Evolutionary conservation across 352 stramenopile species (phyloP).

Genomic region (Globisporangium camurandrum): DNA sequence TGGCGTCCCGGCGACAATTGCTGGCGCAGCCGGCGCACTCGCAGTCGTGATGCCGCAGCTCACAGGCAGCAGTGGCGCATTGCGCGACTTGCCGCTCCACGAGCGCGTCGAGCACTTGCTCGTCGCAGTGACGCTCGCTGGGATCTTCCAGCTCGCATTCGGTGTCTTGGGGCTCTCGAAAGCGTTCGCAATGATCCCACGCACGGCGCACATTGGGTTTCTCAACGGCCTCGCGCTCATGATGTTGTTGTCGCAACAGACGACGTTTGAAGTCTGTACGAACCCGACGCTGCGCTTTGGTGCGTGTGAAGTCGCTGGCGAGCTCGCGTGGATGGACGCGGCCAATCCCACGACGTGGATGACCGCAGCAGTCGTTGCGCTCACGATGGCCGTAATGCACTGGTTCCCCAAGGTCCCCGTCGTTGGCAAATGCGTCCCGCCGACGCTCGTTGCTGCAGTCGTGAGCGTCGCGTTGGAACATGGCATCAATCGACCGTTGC

Average conservation of each 20-base stretch:
- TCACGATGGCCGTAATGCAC: conserved; percentile 87
- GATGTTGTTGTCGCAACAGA: conserved; percentile 92
- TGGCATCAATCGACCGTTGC: conserved; percentile 69
- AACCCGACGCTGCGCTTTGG: conserved; percentile 51
- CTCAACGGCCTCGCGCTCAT: conserved; percentile 93
- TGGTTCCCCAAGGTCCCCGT: conserved; percentile 59
- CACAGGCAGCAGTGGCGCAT: conserved; percentile 35
- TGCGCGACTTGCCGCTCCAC: conserved; percentile 52
- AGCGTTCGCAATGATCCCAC: conserved; percentile 90
- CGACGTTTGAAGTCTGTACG: conserved; percentile 82
- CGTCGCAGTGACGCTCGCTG: conserved; percentile 81
- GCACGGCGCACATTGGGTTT: conserved; percentile 94
- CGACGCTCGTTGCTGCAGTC: conserved; percentile 70
- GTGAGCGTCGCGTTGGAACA: conserved; percentile 83
- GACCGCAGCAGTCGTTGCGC: conserved; percentile 53
- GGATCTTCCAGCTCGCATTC: conserved; percentile 80
- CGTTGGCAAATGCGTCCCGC: conserved; percentile 61
- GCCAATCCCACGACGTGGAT: conserved; percentile 48
- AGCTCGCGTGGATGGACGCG: conserved; percentile 71
- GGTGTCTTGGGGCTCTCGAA: conserved; percentile 79
- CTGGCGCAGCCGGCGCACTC: conserved; percentile 84
- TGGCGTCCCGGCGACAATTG: conserved; percentile 83
- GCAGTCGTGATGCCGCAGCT: conserved; percentile 88
- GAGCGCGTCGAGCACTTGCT: conserved; percentile 82
- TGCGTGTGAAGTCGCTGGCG: conserved; percentile 56